Percentiles rank a stretch among this genome's conserved stretches.
Conservation (phyloP, 2,329 filamentous ascomycete genomes). For the Escovopsis sp. region DNA sequence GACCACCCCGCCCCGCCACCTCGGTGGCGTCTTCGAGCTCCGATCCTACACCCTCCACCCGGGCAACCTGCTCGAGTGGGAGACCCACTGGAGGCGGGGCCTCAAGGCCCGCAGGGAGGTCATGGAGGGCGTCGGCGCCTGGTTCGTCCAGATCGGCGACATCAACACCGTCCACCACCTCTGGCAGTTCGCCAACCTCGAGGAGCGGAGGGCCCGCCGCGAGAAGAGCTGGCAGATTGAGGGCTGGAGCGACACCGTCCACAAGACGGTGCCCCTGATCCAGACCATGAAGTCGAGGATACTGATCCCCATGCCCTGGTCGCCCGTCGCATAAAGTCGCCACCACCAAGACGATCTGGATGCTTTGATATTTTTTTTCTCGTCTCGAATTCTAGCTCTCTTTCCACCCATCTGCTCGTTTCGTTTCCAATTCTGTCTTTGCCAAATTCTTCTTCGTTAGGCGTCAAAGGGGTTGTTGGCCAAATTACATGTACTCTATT, state of each 20-base stretch:
- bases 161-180: conserved; percentile 96
- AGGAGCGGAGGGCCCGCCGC: conserved; percentile 77
- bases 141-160: conserved; percentile 97
- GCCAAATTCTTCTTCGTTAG: not conserved
- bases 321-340: conserved; percentile 58
- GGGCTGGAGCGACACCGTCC: conserved; percentile 93
- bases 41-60: conserved; percentile 94
- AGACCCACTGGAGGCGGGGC: conserved; percentile 92
- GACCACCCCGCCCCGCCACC: conserved; percentile 73
- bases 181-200: conserved; percentile 95
- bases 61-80: conserved; percentile 93
- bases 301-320: conserved; percentile 91
- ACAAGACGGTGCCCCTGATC: conserved; percentile 96
- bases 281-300: conserved; percentile 93
- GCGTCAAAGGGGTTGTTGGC: conserved; percentile 8
- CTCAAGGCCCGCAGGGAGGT: conserved; percentile 84
- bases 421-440: no score
- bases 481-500: not conserved
- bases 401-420: not conserved
- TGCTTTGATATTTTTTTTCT: not conserved
- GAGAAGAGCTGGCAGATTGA: conserved; percentile 93
- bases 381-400: not conserved
- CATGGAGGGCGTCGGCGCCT: conserved; percentile 96
- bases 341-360: not conserved
- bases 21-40: conserved; percentile 89